Base-by-base conservation (phyloP, 2,329 filamentous ascomycete genomes). In the Cadophora sp. region DNA sequence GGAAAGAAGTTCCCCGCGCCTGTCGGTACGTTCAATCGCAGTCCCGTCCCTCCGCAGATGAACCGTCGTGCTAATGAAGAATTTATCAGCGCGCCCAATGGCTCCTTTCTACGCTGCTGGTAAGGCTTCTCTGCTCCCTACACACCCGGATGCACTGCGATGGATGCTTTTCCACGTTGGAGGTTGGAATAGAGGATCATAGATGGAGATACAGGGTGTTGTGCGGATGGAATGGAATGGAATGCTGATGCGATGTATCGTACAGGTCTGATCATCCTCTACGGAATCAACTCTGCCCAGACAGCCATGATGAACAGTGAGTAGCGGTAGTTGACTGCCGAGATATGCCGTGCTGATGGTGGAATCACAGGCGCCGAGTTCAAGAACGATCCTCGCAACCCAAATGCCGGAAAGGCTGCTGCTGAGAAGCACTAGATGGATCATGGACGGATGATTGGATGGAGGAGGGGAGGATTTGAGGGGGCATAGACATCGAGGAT, bases 361-460 rank as follows among this genome's bases (percentile, higher is more conserved):
- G 46, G 70, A 70, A 53, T 29, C 61, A 72, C 76, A 98, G 95
- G 89, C 85, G 92, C 92, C 77, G 93, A 98, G 85, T 97, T 88
- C 89, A 97, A 94, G 90, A 97, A 97, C 86, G 95, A 98, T 84
- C 93, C 94, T 75, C 90, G 94, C 82, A 97, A 97, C 88, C 90
- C 89, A 74, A 84, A 85, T 34, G 40, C 55, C 64, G 77, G 76
- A 60, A 81, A 80, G 75, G 76, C 71, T 62, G 62, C 74, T 48
- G 72, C 72, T 14, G 77, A 75, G 11, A 75, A 76, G 68, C 75
- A 79, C 69, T 77, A 76, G 71, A 73, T 40, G 48, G 34, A 12
- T 64, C 31, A 65, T 53, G 22, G 56, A 56, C 19, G 43, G 56
- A 46, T 64, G 46, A 56, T 29, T 53, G 56, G 53, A 59, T 40